Base-by-base conservation (phyloP, 2,329 filamentous ascomycete species). In the Arthrobotrys iridis region DNA sequence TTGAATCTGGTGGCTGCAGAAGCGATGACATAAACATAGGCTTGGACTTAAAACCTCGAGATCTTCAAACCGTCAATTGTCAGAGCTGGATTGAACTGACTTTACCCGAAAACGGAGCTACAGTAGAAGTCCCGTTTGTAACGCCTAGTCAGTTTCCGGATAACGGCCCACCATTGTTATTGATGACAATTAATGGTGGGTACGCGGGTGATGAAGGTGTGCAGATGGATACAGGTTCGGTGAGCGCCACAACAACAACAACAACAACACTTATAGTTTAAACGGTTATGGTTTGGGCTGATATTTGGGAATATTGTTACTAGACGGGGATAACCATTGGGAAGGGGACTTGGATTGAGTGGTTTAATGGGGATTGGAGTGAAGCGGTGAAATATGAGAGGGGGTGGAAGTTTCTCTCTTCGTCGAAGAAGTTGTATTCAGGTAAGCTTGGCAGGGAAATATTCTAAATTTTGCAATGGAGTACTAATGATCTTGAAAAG, bases 211-310 rank as follows among this genome's bases (percentile, higher is more conserved):
- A 65, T 11, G 20, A 10, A 20, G 70, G 62, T 2, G 46, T 74
- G 30, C 41, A 65, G 22, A 74, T 74, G 70, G 70, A 74, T 43
- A 74, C 70, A 8, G 70, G 70, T 18, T 74, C 70, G 52, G 70
- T 74, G 22, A 55, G 68, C 59, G 13, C 7, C 13, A 10, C 48
- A 2, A 5, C 13, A 10, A 10, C 50, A 43, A 73, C 59, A 55
- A 43, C 24, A 43, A 45, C 65, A 70, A 70, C 65, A 62, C 65
- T 37, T 52, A n/a, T 40, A n/a, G 37, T 6, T 24, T 28, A n/a
- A n/a, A n/a, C n/a, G n/a, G n/a, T n/a, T 40, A 18, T 37, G 1
- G 15, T 48, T 20, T 15, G 20, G 7, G 33, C 33, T 64, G 15
- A 52, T 48, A 22, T 35, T 13, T 45, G 18, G 37, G 15, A 24